These are phyloP conservation scores for Plasmodium coatneyi DNA, from an alignment of 169 alveolate genomes.

Conservation along the genomic window DNA sequence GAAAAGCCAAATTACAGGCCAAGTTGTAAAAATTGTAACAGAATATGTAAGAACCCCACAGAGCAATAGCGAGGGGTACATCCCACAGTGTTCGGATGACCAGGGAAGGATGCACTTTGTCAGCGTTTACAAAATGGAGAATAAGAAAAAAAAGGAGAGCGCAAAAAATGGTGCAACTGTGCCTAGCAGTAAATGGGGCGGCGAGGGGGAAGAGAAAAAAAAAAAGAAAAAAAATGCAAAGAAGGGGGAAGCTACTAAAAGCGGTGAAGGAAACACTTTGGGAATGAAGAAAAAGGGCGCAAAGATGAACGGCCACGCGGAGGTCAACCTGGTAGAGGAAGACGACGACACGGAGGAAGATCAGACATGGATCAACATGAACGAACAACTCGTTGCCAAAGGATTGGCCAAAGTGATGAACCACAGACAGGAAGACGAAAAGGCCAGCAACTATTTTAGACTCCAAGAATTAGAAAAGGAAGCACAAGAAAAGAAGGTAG, in stretches of 20 bases:
- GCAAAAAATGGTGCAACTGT: background rate
- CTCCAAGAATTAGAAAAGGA: constrained; percentile 73
- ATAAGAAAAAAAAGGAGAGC: constrained; percentile 15
- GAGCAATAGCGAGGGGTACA: constrained; percentile 73
- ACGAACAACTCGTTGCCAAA: constrained; percentile 34
- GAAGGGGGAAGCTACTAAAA: background rate
- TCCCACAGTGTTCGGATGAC: constrained; percentile 74
- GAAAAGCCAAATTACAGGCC: constrained; percentile 36
- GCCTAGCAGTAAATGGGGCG: background rate
- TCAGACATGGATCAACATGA: background rate
- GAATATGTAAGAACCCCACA: constrained; percentile 69
- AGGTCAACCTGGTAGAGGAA: background rate
- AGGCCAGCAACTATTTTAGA: constrained; percentile 40
- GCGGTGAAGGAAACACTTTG: background rate
- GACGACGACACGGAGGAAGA: background rate
- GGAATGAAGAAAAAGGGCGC: background rate
- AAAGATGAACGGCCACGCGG: background rate
- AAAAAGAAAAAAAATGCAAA: background rate
- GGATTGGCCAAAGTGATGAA: constrained; percentile 66
- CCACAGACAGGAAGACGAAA: constrained; percentile 70
- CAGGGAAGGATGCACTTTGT: constrained; percentile 76
- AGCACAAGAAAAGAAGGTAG: constrained; percentile 52
- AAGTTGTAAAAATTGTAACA: constrained; percentile 53
- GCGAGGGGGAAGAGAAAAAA: background rate
- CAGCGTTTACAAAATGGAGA: constrained; percentile 42